phyloP scores from a whole-genome alignment of 192 early-diverging fungal species.

The Backusella psychrophila region DNA sequence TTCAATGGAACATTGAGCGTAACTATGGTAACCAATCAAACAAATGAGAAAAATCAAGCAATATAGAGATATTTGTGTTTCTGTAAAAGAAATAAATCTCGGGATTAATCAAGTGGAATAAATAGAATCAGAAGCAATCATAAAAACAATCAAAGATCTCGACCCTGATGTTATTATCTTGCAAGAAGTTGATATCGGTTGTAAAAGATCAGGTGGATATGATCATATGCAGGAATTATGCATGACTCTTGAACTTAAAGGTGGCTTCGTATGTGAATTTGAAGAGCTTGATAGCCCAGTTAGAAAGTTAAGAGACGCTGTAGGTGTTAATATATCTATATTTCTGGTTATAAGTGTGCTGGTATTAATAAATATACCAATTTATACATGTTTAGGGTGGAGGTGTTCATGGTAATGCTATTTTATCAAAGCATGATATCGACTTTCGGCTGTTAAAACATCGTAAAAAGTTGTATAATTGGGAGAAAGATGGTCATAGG shows the following conservation, averaged over 20 bases:
- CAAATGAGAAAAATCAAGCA: not conserved
- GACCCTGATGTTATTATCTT: constrained; percentile 72
- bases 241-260: constrained; percentile 54
- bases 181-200: constrained; percentile 79
- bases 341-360: not conserved
- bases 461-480: constrained; percentile 66
- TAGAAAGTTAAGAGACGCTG: constrained; percentile 53
- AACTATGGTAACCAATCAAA: constrained; percentile 53
- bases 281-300: constrained; percentile 63
- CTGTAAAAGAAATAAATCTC: not conserved
- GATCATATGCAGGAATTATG: constrained; percentile 66
- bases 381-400: constrained; percentile 48
- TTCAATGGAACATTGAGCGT: constrained; percentile 86
- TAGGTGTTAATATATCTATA: constrained; percentile 14
- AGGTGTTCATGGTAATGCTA: constrained; percentile 78
- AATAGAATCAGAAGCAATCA: constrained; percentile 49
- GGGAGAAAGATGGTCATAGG: constrained; percentile 59
- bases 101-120: not conserved
- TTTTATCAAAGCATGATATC: constrained; percentile 65
- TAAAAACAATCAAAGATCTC: constrained; percentile 49
- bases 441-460: constrained; percentile 61
- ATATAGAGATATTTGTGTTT: not conserved
- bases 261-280: constrained; percentile 73
- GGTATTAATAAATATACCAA: not conserved
- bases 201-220: constrained; percentile 58